Evolutionary conservation across 768 basidiomycete species (phyloP), one percentile per base, ranked within the genome.

Genomic region (Rhodotorula paludigena): DNA sequence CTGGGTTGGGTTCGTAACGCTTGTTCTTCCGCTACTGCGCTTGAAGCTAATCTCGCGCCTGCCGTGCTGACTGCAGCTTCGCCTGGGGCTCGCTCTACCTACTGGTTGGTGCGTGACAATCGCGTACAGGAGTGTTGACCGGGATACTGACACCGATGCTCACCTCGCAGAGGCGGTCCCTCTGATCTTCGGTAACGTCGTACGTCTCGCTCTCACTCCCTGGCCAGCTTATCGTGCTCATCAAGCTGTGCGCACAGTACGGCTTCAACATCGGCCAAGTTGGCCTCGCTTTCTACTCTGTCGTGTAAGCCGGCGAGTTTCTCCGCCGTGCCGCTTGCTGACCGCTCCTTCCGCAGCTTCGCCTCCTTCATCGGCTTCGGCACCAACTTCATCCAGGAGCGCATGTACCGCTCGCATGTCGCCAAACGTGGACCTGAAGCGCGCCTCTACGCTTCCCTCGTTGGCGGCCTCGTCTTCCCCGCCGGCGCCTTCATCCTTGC

Each of bases 1-100:
- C 11, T 60, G 49, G 49, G 59, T 42, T 7, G 59, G 59, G 58
- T 59, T 28, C 47, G 58, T 20, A n/a, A n/a, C n/a, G n/a, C n/a
- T n/a, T n/a, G n/a, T n/a, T n/a, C n/a, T n/a, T n/a, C n/a, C n/a
- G n/a, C n/a, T n/a, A n/a, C n/a, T n/a, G n/a, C n/a, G n/a, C n/a
- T n/a, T n/a, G n/a, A n/a, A n/a, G n/a, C n/a, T n/a, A n/a, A n/a
- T n/a, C n/a, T n/a, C n/a, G n/a, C n/a, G n/a, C n/a, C n/a, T n/a
- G n/a, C n/a, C n/a, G n/a, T n/a, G n/a, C n/a, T n/a, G n/a, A n/a
- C n/a, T n/a, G 15, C 33, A 53, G 58, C 6, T 85, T 90, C 65
- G 82, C 83, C 0, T 91, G 89, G 89, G 89, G 89, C 0, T 83
- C 89, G 10, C 76, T 86, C 30, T 92, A 84, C 72, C 66, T 70